Percentiles rank a stretch among this genome's conserved stretches.
These are phyloP conservation scores for Cystobasidium tubakii DNA, from an alignment of 768 basidiomycete genomes.

Conservation along the genomic window DNA sequence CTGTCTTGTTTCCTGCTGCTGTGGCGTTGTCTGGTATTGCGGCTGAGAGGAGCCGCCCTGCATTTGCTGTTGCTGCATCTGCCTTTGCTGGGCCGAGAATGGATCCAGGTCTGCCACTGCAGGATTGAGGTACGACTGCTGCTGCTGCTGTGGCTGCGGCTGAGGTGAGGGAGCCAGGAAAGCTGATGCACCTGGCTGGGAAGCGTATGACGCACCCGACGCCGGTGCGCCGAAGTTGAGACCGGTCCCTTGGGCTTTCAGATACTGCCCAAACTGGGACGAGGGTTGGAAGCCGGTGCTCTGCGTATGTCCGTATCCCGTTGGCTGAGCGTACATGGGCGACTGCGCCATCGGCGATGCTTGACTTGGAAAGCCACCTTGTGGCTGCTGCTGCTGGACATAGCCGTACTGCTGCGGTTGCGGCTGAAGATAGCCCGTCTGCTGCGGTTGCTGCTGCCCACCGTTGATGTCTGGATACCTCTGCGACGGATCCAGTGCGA, in stretches of 20 bases:
- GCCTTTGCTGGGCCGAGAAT: constrained; percentile 23
- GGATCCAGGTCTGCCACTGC: constrained; percentile 30
- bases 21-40: constrained; percentile 25
- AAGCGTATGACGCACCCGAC: background rate
- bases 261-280: constrained; percentile 34
- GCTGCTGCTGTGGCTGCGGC: background rate
- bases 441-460: constrained; percentile 32
- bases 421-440: constrained; percentile 6
- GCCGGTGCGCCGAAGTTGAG: constrained; percentile 25
- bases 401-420: constrained; percentile 16
- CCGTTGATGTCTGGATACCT: constrained; percentile 28
- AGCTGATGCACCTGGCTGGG: constrained; percentile 9
- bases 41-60: constrained; percentile 4
- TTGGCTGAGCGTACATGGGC: constrained; percentile 30
- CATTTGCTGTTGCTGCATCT: constrained; percentile 5
- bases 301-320: constrained; percentile 22
- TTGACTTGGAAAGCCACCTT: background rate
- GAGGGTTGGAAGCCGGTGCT: constrained; percentile 30
- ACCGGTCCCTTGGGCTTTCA: constrained; percentile 1
- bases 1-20: constrained; percentile 30
- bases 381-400: constrained; percentile 3
- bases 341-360: background rate
- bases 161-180: constrained; percentile 7
- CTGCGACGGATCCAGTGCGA: constrained; percentile 8
- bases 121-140: background rate